Evolutionary conservation across 495 filamentous ascomycete species (phyloP).

Genomic region (Xylaria sp.): DNA sequence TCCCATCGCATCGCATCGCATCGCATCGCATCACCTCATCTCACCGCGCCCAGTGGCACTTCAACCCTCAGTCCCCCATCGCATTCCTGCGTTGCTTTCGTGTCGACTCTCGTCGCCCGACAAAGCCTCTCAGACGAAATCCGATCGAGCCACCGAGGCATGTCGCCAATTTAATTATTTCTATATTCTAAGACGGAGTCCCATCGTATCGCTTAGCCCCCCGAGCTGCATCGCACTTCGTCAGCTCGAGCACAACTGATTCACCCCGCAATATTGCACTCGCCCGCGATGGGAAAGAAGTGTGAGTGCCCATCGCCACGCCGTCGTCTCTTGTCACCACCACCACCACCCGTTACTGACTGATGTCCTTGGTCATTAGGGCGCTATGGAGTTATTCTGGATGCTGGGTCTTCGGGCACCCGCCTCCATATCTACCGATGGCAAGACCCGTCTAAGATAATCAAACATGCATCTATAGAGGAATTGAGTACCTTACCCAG

Average conservation of each 20-base stretch:
- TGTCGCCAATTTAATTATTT: constrained; percentile 12
- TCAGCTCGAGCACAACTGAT: background rate
- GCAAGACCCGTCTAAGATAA: constrained; percentile 75
- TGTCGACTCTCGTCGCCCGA: background rate
- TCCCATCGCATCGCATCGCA: constrained; percentile 7
- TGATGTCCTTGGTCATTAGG: constrained; percentile 35
- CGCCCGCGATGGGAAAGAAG: constrained; percentile 41
- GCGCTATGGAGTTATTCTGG: constrained; percentile 67
- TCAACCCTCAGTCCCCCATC: background rate
- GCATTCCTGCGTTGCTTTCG: background rate
- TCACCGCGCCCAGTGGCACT: background rate
- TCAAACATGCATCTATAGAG: constrained; percentile 62
- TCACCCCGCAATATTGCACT: background rate
- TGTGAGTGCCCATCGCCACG: constrained; percentile 33
- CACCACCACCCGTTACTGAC: constrained; percentile 28
- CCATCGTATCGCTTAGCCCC: background rate
- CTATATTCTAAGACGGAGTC: background rate
- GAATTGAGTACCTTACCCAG: constrained; percentile 76
- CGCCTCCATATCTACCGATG: constrained; percentile 93
- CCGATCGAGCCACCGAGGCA: background rate
- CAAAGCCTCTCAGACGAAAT: background rate
- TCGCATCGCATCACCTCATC: background rate
- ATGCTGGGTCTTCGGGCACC: constrained; percentile 78
- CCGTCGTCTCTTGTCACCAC: background rate
- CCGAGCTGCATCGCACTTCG: background rate